phyloP scores from a whole-genome alignment of 495 filamentous ascomycete genomes.

The Penicillium dipodomyicola region DNA sequence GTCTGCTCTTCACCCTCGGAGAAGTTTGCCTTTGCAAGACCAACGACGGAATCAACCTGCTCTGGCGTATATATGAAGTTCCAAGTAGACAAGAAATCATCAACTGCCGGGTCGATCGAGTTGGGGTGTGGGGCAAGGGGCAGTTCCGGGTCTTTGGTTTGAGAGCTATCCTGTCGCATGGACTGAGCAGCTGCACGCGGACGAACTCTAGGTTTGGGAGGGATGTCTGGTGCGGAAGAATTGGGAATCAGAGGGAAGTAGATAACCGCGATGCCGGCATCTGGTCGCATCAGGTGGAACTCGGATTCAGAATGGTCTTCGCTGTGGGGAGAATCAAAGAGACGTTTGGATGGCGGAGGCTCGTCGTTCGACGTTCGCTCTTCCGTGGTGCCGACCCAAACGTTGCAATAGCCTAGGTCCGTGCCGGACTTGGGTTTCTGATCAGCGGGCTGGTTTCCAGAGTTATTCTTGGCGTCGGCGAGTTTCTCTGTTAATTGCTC shows the following conservation, averaged over 20 bases:
- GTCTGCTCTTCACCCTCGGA: constrained; percentile 73
- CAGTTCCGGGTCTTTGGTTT: constrained; percentile 22
- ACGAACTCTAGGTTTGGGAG: constrained; percentile 24
- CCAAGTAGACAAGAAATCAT: constrained; percentile 91
- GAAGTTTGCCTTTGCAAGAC: constrained; percentile 83
- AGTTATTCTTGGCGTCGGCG: constrained; percentile 50
- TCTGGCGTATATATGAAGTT: constrained; percentile 92
- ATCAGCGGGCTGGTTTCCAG: constrained; percentile 7
- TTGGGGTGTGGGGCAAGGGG: constrained; percentile 53
- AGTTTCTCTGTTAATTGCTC: constrained; percentile 63
- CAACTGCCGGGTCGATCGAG: constrained; percentile 73
- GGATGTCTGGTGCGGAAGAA: constrained; percentile 43
- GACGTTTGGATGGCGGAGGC: constrained; percentile 63
- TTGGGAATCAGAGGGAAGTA: constrained; percentile 92
- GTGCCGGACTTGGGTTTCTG: constrained; percentile 36
- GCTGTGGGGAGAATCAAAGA: constrained; percentile 37
- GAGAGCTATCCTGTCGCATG: constrained; percentile 14
- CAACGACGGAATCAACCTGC: constrained; percentile 77
- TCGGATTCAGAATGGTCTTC: constrained; percentile 51
- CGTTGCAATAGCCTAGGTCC: constrained; percentile 82
- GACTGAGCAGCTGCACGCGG: constrained; percentile 25
- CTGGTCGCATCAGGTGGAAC: constrained; percentile 69
- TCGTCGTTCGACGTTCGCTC: constrained; percentile 60
- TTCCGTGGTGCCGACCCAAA: constrained; percentile 86
- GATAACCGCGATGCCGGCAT: constrained; percentile 83